Evolutionary conservation across 2,329 filamentous ascomycete species (phyloP), one percentile per base, ranked within the genome.

Genomic region (Graphilbum fragrans): DNA sequence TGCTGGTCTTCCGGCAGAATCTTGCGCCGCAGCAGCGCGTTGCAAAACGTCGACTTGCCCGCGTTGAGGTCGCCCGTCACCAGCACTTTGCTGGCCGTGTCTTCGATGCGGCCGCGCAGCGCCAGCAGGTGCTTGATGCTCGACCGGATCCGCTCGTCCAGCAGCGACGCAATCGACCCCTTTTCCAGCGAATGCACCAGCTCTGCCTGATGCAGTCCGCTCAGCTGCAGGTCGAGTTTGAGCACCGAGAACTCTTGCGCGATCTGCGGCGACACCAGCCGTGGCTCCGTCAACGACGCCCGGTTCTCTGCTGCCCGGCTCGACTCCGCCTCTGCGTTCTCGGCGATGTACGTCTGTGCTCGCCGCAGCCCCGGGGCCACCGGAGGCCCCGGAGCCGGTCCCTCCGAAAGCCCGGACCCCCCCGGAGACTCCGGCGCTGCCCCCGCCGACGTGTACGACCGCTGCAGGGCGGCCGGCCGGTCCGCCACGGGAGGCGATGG

Each of bases 41-140:
- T 98, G 65, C 92, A 98, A 54, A 98, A 98, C 1, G 92, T 98
- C 4, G 92, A 98, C 58, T 98, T 98, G 55, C 92, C 92, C 9
- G 92, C 90, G 56, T 98, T 98, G 41, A 98, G 63, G 57, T 98
- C 92, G 54, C 92, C 92, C 0, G 92, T 98, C 17, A 98, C 80
- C 44, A 98, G 65, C 2, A 98, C 92, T 60, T 98, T 98, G 63
- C 90, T 96, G 5, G 90, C 86, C 0, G 86, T 96, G 60, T 98
- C 92, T 58, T 96, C 92, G 47, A 98, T 98, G 41, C 92, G 80
- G 50, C 96, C 92, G 45, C 87, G 80, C 27, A 98, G 69, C 0
- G 85, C 79, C 42, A 86, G 71, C 2, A 98, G 72, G 60, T 98
- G 92, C 52, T 87, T 86, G 56, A 96, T 83, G 58, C 87, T 95